Percentiles rank a stretch among this genome's conserved stretches.
phyloP scores from a whole-genome alignment of 2,329 filamentous ascomycete species.

The Cadophora sp. region DNA sequence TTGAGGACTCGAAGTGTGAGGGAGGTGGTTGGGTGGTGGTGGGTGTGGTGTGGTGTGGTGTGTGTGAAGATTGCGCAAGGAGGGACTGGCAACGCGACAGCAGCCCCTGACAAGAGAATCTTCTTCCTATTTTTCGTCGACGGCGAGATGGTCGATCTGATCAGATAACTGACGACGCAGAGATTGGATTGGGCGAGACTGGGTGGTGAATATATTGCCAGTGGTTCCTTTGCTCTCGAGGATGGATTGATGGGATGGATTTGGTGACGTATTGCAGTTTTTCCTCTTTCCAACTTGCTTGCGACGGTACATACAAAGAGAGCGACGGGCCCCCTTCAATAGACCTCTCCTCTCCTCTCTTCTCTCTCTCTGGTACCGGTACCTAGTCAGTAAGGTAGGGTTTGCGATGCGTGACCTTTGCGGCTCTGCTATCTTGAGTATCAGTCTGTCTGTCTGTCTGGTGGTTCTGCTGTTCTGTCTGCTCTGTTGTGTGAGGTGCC shows the following conservation, averaged over 20 bases:
- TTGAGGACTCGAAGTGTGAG: not conserved
- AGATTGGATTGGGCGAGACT: not conserved
- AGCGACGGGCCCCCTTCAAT: not conserved
- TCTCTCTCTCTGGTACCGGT: not conserved
- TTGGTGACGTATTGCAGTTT: slow-evolving; percentile 17
- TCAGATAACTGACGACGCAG: not conserved
- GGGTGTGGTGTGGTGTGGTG: not conserved
- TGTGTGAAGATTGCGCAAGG: slow-evolving; percentile 15
- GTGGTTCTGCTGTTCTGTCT: slow-evolving; percentile 13
- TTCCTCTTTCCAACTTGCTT: not conserved
- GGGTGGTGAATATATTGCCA: not conserved
- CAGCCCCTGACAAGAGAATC: slow-evolving; percentile 19
- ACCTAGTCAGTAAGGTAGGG: not conserved
- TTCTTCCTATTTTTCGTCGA: not conserved
- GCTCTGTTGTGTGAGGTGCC: not conserved
- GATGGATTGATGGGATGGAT: not conserved
- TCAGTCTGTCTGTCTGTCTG: not conserved
- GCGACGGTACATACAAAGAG: slow-evolving; percentile 17
- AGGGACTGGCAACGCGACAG: slow-evolving; percentile 16
- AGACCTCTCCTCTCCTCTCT: not conserved
- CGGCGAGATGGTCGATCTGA: slow-evolving; percentile 1
- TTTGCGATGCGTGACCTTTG: not conserved
- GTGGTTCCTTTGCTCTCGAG: not conserved
- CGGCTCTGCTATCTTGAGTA: not conserved
- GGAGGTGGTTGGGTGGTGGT: not conserved